Evolutionary conservation across 2,329 filamentous ascomycete species (phyloP).

Genomic region (Penicillium sp.): DNA sequence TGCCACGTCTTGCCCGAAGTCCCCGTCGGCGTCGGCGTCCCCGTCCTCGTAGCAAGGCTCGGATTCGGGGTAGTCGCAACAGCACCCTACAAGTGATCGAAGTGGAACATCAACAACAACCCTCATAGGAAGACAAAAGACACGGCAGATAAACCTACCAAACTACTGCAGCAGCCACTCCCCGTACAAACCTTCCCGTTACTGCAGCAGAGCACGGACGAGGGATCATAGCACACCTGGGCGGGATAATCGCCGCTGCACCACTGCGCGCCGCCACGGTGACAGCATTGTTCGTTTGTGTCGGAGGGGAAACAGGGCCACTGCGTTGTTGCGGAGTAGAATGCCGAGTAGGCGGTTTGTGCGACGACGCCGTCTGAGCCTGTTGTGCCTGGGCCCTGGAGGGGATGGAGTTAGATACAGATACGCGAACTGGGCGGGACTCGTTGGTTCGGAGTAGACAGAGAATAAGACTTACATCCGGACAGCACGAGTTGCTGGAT

Average conservation of each 20-base stretch:
- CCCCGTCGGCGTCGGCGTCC: not conserved
- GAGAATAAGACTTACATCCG: not conserved
- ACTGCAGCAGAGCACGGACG: not conserved
- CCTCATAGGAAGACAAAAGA: too few relatives aligned
- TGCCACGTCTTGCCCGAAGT: not conserved
- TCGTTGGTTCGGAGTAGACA: too few relatives aligned
- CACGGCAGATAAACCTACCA: not conserved
- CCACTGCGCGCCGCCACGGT: not conserved
- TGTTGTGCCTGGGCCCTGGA: not conserved
- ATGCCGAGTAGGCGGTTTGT: not conserved
- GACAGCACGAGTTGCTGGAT: not conserved
- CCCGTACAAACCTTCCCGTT: not conserved
- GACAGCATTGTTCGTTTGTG: not conserved
- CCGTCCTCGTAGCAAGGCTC: not conserved
- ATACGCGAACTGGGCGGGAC: too few relatives aligned
- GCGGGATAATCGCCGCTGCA: not conserved
- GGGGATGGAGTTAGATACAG: not conserved
- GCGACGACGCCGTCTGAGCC: not conserved
- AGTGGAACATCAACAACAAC: too few relatives aligned
- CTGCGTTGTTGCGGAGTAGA: not conserved
- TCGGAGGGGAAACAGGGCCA: not conserved
- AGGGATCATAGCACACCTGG: not conserved
- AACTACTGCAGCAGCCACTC: not conserved
- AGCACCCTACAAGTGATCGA: not conserved
- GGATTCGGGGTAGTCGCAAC: not conserved